phyloP scores from a whole-genome alignment of 192 early-diverging fungal genomes.

The Umbelopsis isabellina region DNA sequence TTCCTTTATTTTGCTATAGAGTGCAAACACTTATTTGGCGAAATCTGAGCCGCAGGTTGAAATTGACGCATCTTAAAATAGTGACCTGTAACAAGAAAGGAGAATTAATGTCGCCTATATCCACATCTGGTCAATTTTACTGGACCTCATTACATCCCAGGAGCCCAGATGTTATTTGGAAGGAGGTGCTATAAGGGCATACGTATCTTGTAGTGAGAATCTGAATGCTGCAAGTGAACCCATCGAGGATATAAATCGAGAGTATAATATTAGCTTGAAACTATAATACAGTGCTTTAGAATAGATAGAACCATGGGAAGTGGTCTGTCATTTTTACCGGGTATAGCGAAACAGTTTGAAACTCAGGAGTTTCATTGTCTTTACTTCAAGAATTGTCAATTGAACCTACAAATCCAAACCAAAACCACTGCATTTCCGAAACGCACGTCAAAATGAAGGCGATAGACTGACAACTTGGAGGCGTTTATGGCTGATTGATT shows the following conservation, averaged over 20 bases:
- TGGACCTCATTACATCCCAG: too few relatives aligned
- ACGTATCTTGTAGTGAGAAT: neutral
- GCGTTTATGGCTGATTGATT: too few relatives aligned
- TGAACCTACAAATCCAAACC: too few relatives aligned
- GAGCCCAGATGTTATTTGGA: too few relatives aligned
- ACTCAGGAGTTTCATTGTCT: neutral
- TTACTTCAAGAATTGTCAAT: too few relatives aligned
- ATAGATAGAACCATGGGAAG: neutral
- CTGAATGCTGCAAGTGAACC: too few relatives aligned
- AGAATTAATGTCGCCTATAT: conserved; percentile 5
- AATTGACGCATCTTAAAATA: conserved; percentile 16
- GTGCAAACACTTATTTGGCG: neutral
- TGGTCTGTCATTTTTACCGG: neutral
- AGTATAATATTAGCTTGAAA: conserved; percentile 3
- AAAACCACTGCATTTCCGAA: too few relatives aligned
- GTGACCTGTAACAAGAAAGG: neutral
- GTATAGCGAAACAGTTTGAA: neutral
- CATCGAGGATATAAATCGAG: too few relatives aligned
- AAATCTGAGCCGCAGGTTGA: neutral
- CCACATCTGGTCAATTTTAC: too few relatives aligned
- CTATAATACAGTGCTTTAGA: neutral
- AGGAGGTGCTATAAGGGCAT: neutral
- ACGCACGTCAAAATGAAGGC: too few relatives aligned
- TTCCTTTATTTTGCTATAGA: too few relatives aligned
- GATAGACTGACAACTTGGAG: too few relatives aligned